Base-by-base conservation (phyloP, 2,329 filamentous ascomycete species). In the Hypoxylon sp. region DNA sequence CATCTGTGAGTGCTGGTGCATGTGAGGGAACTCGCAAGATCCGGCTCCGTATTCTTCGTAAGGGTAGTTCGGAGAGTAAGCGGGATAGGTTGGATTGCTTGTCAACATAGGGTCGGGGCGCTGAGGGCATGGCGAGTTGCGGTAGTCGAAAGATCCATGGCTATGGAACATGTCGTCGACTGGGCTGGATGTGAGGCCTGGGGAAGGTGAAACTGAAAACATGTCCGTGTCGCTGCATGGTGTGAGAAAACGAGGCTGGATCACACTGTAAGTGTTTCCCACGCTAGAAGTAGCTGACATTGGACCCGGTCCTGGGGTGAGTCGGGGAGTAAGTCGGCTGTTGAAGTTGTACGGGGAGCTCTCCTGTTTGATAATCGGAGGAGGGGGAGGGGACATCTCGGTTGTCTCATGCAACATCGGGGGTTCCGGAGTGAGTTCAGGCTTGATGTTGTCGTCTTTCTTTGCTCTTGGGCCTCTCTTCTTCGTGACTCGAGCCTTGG, bases 161-260 rank as follows among this genome's bases (percentile, higher is more conserved):
- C 66, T 46, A 25, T 63, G 61, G 25, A 74, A 44, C 47, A 73
- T 63, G 23, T 71, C 68, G 54, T 55, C 61, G 5, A 55, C 48
- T 1, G 72, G 69, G 34, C 68, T 74, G 17, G 68, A 63, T 7
- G 63, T 58, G 51, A 71, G 53, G 11, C 51, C 60, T 5, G 66
- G 66, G 2, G 67, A 55, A 6, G 64, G 53, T 1, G 67, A 55
- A 6, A 64, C 52, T 1, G 66, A 63, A 36, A 71, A 69, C 12
- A 65, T 57, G 58, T 82, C 79, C 3, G 63, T 67, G 47, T 83
- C 80, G 66, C 79, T 82, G 66, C 74, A 78, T 1, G 80, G 80
- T 0, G 80, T 83, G 51, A 81, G 74, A 19, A 82, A 46, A 56
- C 72, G 51, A 42, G 64, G 42, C 57, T 69, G 67, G 50, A 73